Conservation (phyloP, 306 rosid species). For the Ziziphus jujuba region DNA sequence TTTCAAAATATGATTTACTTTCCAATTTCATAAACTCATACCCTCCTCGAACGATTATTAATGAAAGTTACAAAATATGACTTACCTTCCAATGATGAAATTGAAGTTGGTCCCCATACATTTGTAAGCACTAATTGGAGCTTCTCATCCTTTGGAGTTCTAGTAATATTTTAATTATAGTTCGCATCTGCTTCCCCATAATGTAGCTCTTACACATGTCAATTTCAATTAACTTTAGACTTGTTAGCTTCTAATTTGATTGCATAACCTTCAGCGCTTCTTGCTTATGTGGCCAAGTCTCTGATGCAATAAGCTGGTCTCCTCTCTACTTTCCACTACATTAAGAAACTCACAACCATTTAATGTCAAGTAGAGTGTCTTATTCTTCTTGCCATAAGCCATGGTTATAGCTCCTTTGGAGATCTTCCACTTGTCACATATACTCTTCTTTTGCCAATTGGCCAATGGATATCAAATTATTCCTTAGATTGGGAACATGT, state of each 20-base stretch:
- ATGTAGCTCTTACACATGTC: not conserved
- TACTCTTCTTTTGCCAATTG: not conserved
- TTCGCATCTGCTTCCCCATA: not conserved
- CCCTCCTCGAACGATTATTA: not conserved
- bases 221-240: too few relatives aligned
- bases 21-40: too few relatives aligned
- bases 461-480: too few relatives aligned
- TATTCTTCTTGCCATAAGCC: not conserved
- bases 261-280: too few relatives aligned
- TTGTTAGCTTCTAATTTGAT: too few relatives aligned
- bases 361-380: too few relatives aligned
- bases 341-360: not conserved
- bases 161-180: too few relatives aligned
- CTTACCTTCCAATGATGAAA: not conserved
- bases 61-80: not conserved
- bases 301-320: not conserved
- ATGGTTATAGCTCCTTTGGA: not conserved
- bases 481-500: too few relatives aligned
- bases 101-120: not conserved
- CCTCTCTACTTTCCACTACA: not conserved
- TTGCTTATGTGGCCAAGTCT: not conserved
- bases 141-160: not conserved
- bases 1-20: too few relatives aligned
- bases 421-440: not conserved
- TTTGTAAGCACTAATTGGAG: not conserved